Percentiles rank a stretch among this genome's conserved stretches.
Conservation (phyloP, 768 basidiomycete genomes). For the Flagelloscypha sp. region DNA sequence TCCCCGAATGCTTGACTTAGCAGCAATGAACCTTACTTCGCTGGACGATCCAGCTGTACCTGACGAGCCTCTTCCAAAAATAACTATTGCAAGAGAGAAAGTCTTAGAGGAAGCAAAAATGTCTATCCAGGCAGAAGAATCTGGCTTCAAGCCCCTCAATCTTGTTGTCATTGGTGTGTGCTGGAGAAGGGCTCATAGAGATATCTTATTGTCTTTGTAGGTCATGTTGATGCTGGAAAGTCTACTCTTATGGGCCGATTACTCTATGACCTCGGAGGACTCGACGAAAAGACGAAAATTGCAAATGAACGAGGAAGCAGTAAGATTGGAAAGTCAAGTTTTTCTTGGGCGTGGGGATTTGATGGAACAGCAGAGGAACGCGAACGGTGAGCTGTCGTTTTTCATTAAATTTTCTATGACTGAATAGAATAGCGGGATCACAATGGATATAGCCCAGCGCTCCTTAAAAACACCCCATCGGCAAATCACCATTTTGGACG, state of each 20-base stretch:
- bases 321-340: constrained; percentile 89
- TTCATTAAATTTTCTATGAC: neutral
- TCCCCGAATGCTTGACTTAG: constrained; percentile 62
- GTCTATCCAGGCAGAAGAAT: constrained; percentile 36
- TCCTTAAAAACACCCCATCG: constrained; percentile 65
- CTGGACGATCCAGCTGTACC: constrained; percentile 30
- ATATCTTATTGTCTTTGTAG: constrained; percentile 31
- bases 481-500: constrained; percentile 89
- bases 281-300: constrained; percentile 77
- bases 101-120: constrained; percentile 72
- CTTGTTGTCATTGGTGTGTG: constrained; percentile 84
- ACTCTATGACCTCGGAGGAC: constrained; percentile 81
- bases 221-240: constrained; percentile 98
- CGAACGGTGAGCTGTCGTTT: constrained; percentile 54
- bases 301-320: constrained; percentile 86
- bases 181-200: neutral
- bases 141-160: constrained; percentile 64
- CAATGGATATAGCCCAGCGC: constrained; percentile 93
- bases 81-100: constrained; percentile 69
- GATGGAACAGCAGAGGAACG: constrained; percentile 91
- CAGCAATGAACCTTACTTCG: constrained; percentile 57
- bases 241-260: constrained; percentile 95
- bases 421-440: constrained; percentile 67
- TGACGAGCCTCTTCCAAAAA: constrained; percentile 47
- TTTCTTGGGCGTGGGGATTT: constrained; percentile 97